These are phyloP conservation scores for Rhizopogon vulgaris DNA, from an alignment of 768 basidiomycete genomes.

Conservation along the genomic window DNA sequence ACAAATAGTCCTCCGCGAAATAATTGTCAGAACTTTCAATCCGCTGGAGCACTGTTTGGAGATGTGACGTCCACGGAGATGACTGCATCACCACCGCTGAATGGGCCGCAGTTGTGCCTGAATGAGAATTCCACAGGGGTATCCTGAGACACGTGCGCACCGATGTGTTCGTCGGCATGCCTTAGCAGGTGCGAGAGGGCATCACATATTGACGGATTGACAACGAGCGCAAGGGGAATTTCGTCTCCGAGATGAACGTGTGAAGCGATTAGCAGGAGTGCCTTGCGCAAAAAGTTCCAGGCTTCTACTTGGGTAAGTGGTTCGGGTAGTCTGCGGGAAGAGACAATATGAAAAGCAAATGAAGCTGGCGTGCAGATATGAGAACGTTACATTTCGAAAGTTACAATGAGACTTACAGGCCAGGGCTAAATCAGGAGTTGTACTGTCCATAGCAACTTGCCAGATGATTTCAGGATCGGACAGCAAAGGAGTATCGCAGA, in stretches of 20 bases:
- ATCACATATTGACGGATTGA: conserved; percentile 43
- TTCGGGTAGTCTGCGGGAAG: conserved; percentile 21
- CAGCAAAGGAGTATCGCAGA: conserved; percentile 1
- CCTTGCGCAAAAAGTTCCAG: conserved; percentile 41
- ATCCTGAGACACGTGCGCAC: conserved; percentile 17
- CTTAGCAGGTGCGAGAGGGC: conserved; percentile 38
- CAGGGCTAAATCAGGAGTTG: conserved; percentile 28
- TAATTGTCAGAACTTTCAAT: conserved; percentile 15
- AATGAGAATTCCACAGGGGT: background rate
- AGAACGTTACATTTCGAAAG: background rate
- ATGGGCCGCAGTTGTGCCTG: no score
- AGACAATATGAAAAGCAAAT: conserved; percentile 38
- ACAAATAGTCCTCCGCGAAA: conserved; percentile 17
- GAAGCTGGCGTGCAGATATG: conserved; percentile 29
- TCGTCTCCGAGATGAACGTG: conserved; percentile 39
- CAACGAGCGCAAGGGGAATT: conserved; percentile 44
- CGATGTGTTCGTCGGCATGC: conserved; percentile 12
- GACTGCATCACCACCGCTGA: background rate
- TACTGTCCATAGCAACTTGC: conserved; percentile 25
- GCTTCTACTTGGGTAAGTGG: conserved; percentile 38
- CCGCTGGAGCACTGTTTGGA: conserved; percentile 34
- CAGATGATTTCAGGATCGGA: conserved; percentile 32
- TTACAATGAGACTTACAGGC: conserved; percentile 31
- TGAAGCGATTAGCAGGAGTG: conserved; percentile 42
- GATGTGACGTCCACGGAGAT: conserved; percentile 42